Conservation (phyloP, 192 early-diverging fungal genomes). For the Paraglomus occultum region DNA sequence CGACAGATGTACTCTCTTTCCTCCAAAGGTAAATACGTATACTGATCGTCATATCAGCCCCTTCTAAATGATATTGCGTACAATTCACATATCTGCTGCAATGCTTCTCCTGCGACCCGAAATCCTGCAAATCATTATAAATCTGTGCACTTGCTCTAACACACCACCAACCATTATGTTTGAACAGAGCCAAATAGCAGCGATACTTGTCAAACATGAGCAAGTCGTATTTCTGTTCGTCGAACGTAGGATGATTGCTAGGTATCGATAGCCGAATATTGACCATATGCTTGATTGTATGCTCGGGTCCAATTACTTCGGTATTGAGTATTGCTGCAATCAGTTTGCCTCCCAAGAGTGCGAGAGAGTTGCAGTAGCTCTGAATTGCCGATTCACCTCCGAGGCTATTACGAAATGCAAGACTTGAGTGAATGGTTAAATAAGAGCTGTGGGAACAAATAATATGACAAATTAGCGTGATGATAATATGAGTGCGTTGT, state of each 20-base stretch:
- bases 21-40: no score
- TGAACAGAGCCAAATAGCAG: conserved; percentile 38
- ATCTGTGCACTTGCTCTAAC: conserved; percentile 57
- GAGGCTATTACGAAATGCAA: conserved; percentile 51
- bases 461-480: not conserved
- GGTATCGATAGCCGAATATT: conserved; percentile 48
- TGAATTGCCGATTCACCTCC: conserved; percentile 62
- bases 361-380: conserved; percentile 51
- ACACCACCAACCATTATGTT: conserved; percentile 49
- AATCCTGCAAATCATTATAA: conserved; percentile 49
- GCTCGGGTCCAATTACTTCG: conserved; percentile 47
- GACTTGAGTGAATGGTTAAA: conserved; percentile 40
- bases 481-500: no score
- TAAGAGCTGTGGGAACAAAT: conserved; percentile 24
- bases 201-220: conserved; percentile 46
- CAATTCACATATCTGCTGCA: conserved; percentile 41
- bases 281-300: conserved; percentile 53
- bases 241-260: conserved; percentile 30
- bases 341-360: conserved; percentile 50
- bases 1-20: no score
- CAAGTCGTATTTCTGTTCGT: conserved; percentile 21
- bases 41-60: no score
- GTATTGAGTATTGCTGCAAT: conserved; percentile 62
- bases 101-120: conserved; percentile 44
- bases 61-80: no score